phyloP scores from a whole-genome alignment of 305 asterid genomes.

The Fraxinus dipetala region DNA sequence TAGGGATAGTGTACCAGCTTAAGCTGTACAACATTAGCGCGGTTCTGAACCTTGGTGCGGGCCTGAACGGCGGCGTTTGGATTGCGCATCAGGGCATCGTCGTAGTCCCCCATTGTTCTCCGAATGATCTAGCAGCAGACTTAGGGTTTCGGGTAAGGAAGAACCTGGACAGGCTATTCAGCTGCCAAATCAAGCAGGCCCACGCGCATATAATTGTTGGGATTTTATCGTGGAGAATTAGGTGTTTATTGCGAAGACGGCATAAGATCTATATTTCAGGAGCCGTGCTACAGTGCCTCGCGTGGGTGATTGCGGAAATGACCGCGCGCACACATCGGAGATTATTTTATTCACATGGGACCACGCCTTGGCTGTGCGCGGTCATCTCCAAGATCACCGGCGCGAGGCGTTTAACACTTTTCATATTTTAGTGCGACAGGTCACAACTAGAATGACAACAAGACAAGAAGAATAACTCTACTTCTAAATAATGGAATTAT shows the following conservation, averaged over 20 bases:
- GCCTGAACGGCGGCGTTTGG: slow-evolving; percentile 87
- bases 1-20: slow-evolving; percentile 49
- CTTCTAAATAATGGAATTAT: too few relatives aligned
- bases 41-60: slow-evolving; percentile 87
- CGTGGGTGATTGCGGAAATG: too few relatives aligned
- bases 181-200: not conserved
- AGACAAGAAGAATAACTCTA: too few relatives aligned
- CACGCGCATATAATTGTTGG: not conserved
- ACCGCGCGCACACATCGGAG: too few relatives aligned
- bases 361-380: too few relatives aligned
- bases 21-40: slow-evolving; percentile 89
- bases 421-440: too few relatives aligned
- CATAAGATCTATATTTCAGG: not conserved
- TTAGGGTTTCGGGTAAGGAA: slow-evolving; percentile 24
- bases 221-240: not conserved
- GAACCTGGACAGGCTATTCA: not conserved
- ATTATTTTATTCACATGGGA: too few relatives aligned
- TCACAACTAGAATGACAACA: too few relatives aligned
- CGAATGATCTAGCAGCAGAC: slow-evolving; percentile 3
- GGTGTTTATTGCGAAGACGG: not conserved
- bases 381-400: too few relatives aligned
- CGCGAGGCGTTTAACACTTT: too few relatives aligned
- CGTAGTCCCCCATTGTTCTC: slow-evolving; percentile 71
- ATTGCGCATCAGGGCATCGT: slow-evolving; percentile 86
- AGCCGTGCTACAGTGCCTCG: too few relatives aligned